Evolutionary conservation across 345 rosid genomes (phyloP), one percentile per base, ranked within the genome.

Genomic region (Raphanus raphanistrum): DNA sequence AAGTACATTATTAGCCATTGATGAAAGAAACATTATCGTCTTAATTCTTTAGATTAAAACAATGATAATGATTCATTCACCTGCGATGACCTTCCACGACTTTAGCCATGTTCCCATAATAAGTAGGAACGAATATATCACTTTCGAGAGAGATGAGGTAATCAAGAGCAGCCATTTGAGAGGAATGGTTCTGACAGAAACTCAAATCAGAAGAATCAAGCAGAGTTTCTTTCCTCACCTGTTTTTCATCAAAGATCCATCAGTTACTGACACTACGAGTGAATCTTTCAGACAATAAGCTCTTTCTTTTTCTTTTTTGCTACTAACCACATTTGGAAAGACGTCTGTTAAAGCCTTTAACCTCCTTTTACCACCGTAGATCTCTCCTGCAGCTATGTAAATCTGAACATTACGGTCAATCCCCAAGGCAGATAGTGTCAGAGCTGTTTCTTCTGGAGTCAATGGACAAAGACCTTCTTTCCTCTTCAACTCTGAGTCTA

Each of bases 61-160:
- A 21, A 21, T 48, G 27, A 50, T 16, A 62, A 27, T 35, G 50
- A 38, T 62, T 15, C 80, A 38, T 62, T 15, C 80, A 94, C 99
- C 98, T 90, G 75, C 99, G 89, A 83, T 96, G 99, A 78, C 99
- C 99, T 89, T 93, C 97, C 25, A 96, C 98, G 64, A 93, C 98
- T 86, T 91, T 96, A 0, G 99, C 99, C 99, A 96, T 96, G 89
- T 96, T 96, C 60, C 99, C 99, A 71, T 91, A 93, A 78, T 91
- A 96, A 1, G 99, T 96, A 43, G 98, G 98, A 33, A 96, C 89
- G 57, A 96, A 96, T 72, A 96, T 86, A 78, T 96, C 98, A 83
- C 99, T 96, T 83, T 96, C 98, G 66, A 93, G 75, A 1, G 99
- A 85, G 6, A 96, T 97, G 35, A 93, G 97, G 83, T 96, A 93